Percentiles rank a stretch among this genome's conserved stretches.
These are phyloP conservation scores for Vicia sativa DNA, from an alignment of 306 rosid genomes.

Conservation along the genomic window DNA sequence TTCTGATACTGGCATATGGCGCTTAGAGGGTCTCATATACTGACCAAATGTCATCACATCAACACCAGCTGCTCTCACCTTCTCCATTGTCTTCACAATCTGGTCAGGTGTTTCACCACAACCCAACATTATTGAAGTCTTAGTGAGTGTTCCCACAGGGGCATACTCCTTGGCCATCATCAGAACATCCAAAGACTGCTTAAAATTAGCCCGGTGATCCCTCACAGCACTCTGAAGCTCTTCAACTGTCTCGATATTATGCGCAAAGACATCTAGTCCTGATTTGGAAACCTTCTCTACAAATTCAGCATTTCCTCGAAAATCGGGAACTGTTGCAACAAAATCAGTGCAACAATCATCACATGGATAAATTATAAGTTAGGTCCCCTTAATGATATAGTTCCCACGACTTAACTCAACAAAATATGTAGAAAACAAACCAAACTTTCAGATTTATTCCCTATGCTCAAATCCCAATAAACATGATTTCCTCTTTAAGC, in stretches of 20 bases:
- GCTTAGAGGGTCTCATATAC: conserved; percentile 98
- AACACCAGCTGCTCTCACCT: conserved; percentile 98
- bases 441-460: conserved; percentile 5
- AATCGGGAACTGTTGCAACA: conserved; percentile 81
- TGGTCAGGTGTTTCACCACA: conserved; percentile 98
- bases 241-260: conserved; percentile 97
- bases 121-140: conserved; percentile 97
- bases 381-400: conserved; percentile 11
- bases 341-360: conserved; percentile 29
- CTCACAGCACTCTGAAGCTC: conserved; percentile 89
- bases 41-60: conserved; percentile 99
- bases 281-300: conserved; percentile 86
- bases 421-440: conserved; percentile 20
- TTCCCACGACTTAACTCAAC: conserved; percentile 1
- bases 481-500: background rate
- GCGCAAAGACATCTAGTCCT: conserved; percentile 95
- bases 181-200: conserved; percentile 89
- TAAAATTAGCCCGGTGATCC: conserved; percentile 93
- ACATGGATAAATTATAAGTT: conserved; percentile 26
- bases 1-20: conserved; percentile 96
- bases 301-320: conserved; percentile 79
- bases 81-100: conserved; percentile 96
- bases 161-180: conserved; percentile 85
- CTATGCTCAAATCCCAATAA: conserved; percentile 9
- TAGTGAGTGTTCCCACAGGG: conserved; percentile 90